Evolutionary conservation across 192 early-diverging fungal species (phyloP).

Genomic region (Phlyctochytrium bullatum): DNA sequence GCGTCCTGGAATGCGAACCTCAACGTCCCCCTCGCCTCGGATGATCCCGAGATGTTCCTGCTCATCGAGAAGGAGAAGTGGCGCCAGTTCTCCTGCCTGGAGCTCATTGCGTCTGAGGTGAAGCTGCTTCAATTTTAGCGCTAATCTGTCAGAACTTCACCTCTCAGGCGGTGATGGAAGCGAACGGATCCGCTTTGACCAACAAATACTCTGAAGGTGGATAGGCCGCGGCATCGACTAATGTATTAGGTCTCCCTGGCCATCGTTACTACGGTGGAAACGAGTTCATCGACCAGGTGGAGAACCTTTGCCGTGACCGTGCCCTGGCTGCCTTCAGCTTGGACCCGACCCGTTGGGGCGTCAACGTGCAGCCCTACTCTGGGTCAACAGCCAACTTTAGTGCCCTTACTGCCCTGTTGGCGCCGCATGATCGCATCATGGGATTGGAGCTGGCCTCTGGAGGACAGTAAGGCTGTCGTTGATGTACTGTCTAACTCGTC

Average conservation of each 20-base stretch:
- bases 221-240: constrained; percentile 35
- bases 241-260: constrained; percentile 83
- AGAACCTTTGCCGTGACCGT: constrained; percentile 93
- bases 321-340: constrained; percentile 93
- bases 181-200: constrained; percentile 97
- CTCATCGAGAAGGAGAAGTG: constrained; percentile 98
- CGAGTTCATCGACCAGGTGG: constrained; percentile 94
- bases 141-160: constrained; percentile 85
- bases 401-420: constrained; percentile 90
- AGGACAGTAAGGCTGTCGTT: constrained; percentile 62
- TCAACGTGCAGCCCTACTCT: constrained; percentile 99
- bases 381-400: constrained; percentile 98
- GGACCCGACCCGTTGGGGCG: constrained; percentile 90
- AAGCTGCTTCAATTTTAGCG: constrained; percentile 5
- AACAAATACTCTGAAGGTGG: constrained; percentile 99
- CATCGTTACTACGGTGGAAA: constrained; percentile 99
- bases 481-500: not conserved
- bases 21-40: constrained; percentile 86
- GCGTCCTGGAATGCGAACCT: constrained; percentile 55
- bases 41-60: constrained; percentile 89
- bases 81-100: constrained; percentile 96
- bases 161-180: constrained; percentile 99
- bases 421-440: constrained; percentile 99
- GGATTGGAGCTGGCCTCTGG: constrained; percentile 99
- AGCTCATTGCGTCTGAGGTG: constrained; percentile 98